Base-by-base conservation (phyloP, 1,139 yeast genomes). In the Hansenula anomala region DNA sequence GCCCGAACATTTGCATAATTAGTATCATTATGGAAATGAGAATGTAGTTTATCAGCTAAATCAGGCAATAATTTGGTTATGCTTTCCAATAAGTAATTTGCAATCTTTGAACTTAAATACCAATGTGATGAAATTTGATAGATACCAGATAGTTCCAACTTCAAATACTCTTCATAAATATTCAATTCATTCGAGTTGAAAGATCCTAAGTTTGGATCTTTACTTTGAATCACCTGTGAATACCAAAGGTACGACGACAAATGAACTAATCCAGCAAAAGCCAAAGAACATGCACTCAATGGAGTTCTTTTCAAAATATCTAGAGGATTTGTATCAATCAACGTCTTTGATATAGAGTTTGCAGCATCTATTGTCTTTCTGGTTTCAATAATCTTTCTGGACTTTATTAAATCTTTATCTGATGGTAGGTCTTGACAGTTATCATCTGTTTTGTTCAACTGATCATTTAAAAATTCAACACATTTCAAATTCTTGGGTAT, bases 301-400 rank as follows among this genome's bases (percentile, higher is more conserved):
- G 77, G 77, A 0, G 77, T 71, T 48, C 78, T 56, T 28, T 64
- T 60, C 16, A 61, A 42, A 0, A 71, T 64, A 33, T 61, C 57
- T 0, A 68, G 55, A 0, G 76, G 67, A 42, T 66, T 66, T 4
- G 76, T 69, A 43, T 71, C 75, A 11, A 73, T 61, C 12, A 71
- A 54, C 3, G 69, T 58, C 39, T 62, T 67, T 4, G 71, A 67
- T n/a, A 72, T 67, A 17, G 69, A 59, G 30, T 70, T 70, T 2
- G 78, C 77, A 14, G 75, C 73, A 34, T 69, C 76, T 16, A 73
- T 71, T 1, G 77, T 70, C 45, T 71, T 70, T 44, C 75, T 60
- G 0, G 78, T 73, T 45, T 71, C 78, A 26, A 71, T 65, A 23
- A 69, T 65, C 40, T 71, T 70, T 36, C 69, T 57, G 1, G 73